Conservation (phyloP, 345 rosid genomes). For the Populus davidiana region DNA sequence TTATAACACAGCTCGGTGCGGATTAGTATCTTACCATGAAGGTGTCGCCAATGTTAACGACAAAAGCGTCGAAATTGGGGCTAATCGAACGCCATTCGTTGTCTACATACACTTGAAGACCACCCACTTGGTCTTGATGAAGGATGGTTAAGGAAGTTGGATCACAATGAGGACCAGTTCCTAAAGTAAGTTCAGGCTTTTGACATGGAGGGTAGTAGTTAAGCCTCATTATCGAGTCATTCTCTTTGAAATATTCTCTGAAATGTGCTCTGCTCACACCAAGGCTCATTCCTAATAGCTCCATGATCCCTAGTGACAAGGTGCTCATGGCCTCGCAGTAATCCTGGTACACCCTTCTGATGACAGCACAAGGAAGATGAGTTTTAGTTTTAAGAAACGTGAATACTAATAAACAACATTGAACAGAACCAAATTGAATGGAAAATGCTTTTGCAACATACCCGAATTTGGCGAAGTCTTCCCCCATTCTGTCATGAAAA, state of each 20-base stretch:
- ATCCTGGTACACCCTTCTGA: conserved; percentile 70
- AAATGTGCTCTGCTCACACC: conserved; percentile 57
- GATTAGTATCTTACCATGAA: conserved; percentile 73
- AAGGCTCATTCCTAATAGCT: conserved; percentile 74
- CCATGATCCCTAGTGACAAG: conserved; percentile 85
- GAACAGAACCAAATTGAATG: background rate
- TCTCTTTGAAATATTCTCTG: conserved; percentile 66
- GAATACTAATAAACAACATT: background rate
- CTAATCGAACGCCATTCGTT: conserved; percentile 69
- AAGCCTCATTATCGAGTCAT: conserved; percentile 95
- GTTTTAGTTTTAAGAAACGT: background rate
- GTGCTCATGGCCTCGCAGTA: conserved; percentile 85
- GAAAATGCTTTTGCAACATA: conserved; percentile 15
- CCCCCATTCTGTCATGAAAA: conserved; percentile 58
- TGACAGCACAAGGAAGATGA: background rate
- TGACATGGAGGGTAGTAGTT: conserved; percentile 96
- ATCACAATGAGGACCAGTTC: conserved; percentile 99
- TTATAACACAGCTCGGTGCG: too few species aligned
- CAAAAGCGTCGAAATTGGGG: conserved; percentile 79
- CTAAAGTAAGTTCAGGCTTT: conserved; percentile 85
- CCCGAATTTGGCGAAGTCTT: conserved; percentile 64
- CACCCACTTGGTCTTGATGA: conserved; percentile 91
- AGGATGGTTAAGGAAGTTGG: conserved; percentile 97
- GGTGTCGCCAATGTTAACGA: conserved; percentile 95
- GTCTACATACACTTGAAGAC: conserved; percentile 92